Evolutionary conservation across 441 rosid species (phyloP), one percentile per base, ranked within the genome.

Genomic region (Gossypium gossypioides): DNA sequence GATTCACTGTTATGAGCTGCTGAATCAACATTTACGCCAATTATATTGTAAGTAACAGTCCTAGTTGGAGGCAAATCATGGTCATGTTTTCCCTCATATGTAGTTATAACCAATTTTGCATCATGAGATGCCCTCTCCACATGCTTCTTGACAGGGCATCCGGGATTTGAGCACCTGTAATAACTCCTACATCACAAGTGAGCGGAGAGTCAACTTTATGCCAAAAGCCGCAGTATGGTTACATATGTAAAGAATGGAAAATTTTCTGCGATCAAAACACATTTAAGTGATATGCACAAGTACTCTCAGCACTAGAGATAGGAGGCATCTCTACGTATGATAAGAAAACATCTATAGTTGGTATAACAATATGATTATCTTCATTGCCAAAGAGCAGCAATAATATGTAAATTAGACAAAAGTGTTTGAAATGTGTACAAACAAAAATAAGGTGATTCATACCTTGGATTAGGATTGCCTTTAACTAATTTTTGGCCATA

Each of bases 401-500:
- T 24, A 24, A 4, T 22, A 57, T 22, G 62, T 24, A 24, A 57
- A 57, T 57, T 57, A 57, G 62, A 57, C 8, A 12, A 57, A 24
- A 1, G 21, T 13, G 19, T 8, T 51, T 29, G 8, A 25, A 65
- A 40, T 19, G 13, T n/a, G 56, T 34, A 58, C 0, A 24, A 51
- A 22, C 85, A 24, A 48, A 25, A 29, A 25, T 68, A 50, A 68
- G 55, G 4, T 2, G 25, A 72, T 22, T 22, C 63, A 54, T 77
- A 90, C 99, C 99, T 90, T 46, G 99, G 99, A 84, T 94, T 84
- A 40, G 93, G 89, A 74, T 88, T 94, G 72, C 99, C 97, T 84
- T 92, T 94, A 66, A 94, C 97, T 74, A 91, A 71, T 81, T 94
- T 94, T 81, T 90, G 99, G 61, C 99, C 99, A 82, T 94, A 94